Evolutionary conservation across 73 alveolate genomes (phyloP), one percentile per base, ranked within the genome.

Genomic region (Uronychia binucleata): DNA sequence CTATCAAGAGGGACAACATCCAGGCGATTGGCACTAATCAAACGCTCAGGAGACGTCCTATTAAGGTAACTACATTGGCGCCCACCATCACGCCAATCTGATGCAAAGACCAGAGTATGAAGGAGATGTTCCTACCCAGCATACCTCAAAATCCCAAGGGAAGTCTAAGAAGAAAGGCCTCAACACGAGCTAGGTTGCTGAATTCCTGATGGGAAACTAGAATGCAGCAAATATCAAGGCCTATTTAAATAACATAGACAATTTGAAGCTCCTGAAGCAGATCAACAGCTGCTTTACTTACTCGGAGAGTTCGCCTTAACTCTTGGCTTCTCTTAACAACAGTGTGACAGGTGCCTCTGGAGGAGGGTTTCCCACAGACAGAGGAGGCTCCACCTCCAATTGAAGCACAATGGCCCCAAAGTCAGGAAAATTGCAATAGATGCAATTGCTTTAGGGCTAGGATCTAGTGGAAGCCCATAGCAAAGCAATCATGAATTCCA

Each of bases 271-370:
- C n/a, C 46, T 86, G 81, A 86, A 80, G 77, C 28, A 79, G 35
- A 86, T 86, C 74, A 79, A 86, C 31, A 86, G 75, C 59, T 80
- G 89, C 77, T 86, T 86, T 77, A 80, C 85, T 74, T 67, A 67
- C 32, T 67, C 78, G 1, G 78, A 67, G 32, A 26, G 34, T 5
- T 26, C 34, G 13, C 78, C 78, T 13, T 67, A 67, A 26, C 78
- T 67, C 31, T 26, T 67, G 1, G 78, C 78, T 13, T 67, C 32
- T 30, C 26, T 26, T 14, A 28, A 25, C 78, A 46, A 46, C 19
- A 46, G 67, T 19, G 26, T 26, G 5, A 67, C 30, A 13, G 67
- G 67, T 19, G 67, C 67, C 67, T 11, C 5, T 19, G 67, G n/a
- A 13, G 78, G 78, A 46, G 67, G 29, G 78, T 28, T 1, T 28